Evolutionary conservation across 495 filamentous ascomycete genomes (phyloP).

Genomic region (Haplographium delicatum): DNA sequence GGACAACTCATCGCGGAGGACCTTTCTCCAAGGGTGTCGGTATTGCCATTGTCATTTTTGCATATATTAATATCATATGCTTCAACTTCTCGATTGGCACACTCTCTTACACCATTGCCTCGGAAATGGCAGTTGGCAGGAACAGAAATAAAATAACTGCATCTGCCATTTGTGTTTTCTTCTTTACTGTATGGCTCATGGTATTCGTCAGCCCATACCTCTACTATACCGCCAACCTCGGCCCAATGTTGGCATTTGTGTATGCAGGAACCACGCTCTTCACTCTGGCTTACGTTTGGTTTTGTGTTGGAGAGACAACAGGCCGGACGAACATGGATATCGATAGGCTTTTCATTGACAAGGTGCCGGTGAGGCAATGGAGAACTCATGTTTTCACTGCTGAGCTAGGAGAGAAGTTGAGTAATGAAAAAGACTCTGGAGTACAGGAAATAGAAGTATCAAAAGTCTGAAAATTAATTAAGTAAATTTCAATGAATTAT

Average conservation of each 20-base stretch:
- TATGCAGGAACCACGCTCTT: constrained; percentile 30
- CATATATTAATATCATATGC: constrained; percentile 30
- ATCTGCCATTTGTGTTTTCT: constrained; percentile 29
- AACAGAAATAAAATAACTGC: constrained; percentile 37
- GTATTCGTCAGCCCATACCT: constrained; percentile 35
- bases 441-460: no score
- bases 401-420: no score
- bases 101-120: constrained; percentile 30
- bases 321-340: constrained; percentile 31
- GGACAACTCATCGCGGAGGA: constrained; percentile 18
- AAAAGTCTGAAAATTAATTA: no score
- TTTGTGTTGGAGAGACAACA: constrained; percentile 36
- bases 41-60: constrained; percentile 30
- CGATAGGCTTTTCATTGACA: constrained; percentile 25
- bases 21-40: constrained; percentile 12
- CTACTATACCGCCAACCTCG: constrained; percentile 32
- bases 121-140: constrained; percentile 34
- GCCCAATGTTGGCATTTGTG: constrained; percentile 36
- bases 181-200: constrained; percentile 32
- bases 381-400: no score
- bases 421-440: no score
- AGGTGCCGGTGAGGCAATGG: constrained; percentile 12
- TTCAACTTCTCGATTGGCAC: constrained; percentile 35
- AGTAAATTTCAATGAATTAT: no score
- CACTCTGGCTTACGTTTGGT: constrained; percentile 33